Base-by-base conservation (phyloP, 306 rosid species). In the Rosa lucieae region DNA sequence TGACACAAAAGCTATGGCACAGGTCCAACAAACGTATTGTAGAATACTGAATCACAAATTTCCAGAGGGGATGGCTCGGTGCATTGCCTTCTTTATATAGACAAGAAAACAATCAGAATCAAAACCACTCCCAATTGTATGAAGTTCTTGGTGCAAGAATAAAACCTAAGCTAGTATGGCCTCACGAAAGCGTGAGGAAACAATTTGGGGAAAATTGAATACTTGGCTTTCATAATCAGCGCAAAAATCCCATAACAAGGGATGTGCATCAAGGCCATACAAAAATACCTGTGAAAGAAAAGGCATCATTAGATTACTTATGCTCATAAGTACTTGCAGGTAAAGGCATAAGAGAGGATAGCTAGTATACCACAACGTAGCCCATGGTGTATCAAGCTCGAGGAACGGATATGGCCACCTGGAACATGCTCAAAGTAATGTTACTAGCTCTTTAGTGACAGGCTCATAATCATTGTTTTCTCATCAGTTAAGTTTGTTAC, bases 361-460 rank as follows among this genome's bases (percentile, higher is more conserved):
- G 32, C 26, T 20, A 63, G 56, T 49, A 83, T 92, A 94, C 98
- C 98, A 94, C 14, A 92, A n/a, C 35, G 97, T 91, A 58, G 94
- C 90, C 96, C 93, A 94, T 0, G 94, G 87, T 5, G 84, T 84
- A 71, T 83, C 75, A 17, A 94, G 92, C 90, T 90, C 93, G 3
- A 94, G 87, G 82, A 94, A 94, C 53, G 98, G 96, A 84, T 94
- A 94, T 3, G 98, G 98, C 92, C 92, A 88, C 92, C 92, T 88
- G 82, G 13, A 67, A 58, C 56, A 79, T 56, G 42, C 13, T 53
- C 78, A 46, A 67, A 40, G 26, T 32, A 48, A 84, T 40, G 75
- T 84, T 52, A 73, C 40, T 40, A 47, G 15, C 55, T 74, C 56
- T 51, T 65, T 15, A 14, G 69, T 4, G 43, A 10, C 55, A 20